Base-by-base conservation (phyloP, 2,329 filamentous ascomycete genomes). In the Alternaria postmessia region DNA sequence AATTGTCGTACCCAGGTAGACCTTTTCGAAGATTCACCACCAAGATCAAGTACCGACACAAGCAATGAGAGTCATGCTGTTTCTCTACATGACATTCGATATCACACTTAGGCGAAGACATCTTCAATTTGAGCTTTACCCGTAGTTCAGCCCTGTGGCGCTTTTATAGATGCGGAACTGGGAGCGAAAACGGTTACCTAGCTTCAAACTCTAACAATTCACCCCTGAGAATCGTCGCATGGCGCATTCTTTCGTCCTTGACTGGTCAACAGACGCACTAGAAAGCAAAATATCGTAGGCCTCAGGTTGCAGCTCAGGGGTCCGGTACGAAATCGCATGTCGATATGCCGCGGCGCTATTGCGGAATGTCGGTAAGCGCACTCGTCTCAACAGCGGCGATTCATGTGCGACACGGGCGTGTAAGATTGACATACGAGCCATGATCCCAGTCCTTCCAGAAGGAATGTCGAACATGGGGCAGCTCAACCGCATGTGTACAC, bases 111-210 rank as follows among this genome's bases (percentile, higher is more conserved):
- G 57, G 57, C 51, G 32, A 44, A 16, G 52, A 24, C 30, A 34
- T 53, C 53, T 60, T 46, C 32, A 24, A 52, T 51, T 26, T 5
- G 39, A 54, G 32, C 53, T 53, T 46, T 51, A 57, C 36, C 51
- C 51, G 44, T 47, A 47, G 41, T 22, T 44, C 39, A 32, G 30
- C 52, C 54, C 47, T 43, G 57, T 56, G 44, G 56, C 56, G 16
- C 20, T 8, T 46, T 41, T 54, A 7, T 26, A 49, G 20, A 16
- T 18, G 51, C 51, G 22, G 43, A 46, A 54, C 58, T 51, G 58
- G 59, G 58, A 59, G 61, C 61, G 59, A 53, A 28, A 34, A 59
- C 51, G 24, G 24, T 41, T 41, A 47, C n/a, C 32, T 30, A 58
- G 55, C 49, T 36, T 48, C 36, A 14, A 49, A 54, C 26, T 30